phyloP scores from a whole-genome alignment of 2,329 filamentous ascomycete genomes.

The Alternaria viburni region DNA sequence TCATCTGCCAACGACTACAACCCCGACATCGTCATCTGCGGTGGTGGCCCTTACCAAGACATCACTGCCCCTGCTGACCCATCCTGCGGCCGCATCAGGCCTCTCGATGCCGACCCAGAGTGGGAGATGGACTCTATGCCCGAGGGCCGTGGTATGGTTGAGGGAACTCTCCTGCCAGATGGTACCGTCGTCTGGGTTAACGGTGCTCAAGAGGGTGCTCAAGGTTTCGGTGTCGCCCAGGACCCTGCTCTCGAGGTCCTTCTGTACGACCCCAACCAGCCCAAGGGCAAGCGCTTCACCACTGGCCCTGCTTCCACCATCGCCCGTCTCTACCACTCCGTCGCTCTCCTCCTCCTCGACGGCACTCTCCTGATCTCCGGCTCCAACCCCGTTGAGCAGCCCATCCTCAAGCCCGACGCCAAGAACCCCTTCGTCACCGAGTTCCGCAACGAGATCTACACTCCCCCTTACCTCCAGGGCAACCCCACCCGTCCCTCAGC shows the following conservation, averaged over 20 bases:
- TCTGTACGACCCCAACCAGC: constrained; percentile 62
- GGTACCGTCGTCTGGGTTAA: constrained; percentile 69
- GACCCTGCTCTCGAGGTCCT: constrained; percentile 63
- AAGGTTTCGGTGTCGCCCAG: constrained; percentile 65
- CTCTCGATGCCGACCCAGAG: constrained; percentile 54
- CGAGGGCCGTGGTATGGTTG: constrained; percentile 65
- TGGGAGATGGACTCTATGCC: constrained; percentile 68
- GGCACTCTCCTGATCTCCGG: constrained; percentile 66
- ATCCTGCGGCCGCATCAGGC: constrained; percentile 63
- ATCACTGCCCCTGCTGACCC: constrained; percentile 64
- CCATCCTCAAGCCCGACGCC: constrained; percentile 54
- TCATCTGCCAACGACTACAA: constrained; percentile 60
- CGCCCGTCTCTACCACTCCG: constrained; percentile 64
- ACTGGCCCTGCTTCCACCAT: constrained; percentile 54
- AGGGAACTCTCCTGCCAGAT: constrained; percentile 65
- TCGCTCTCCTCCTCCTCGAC: constrained; percentile 64
- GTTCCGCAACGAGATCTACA: constrained; percentile 67
- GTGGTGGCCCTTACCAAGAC: constrained; percentile 66
- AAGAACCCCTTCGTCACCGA: constrained; percentile 63
- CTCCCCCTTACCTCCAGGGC: constrained; percentile 65
- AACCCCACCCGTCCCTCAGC: constrained; percentile 59
- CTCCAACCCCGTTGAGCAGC: constrained; percentile 67
- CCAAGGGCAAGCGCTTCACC: constrained; percentile 59
- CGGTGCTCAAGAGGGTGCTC: constrained; percentile 63
- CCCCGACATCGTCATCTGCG: constrained; percentile 64